A percentile compares a stretch with the other conserved stretches of the same genome.
These are phyloP conservation scores for Rhizophlyctis rosea DNA, from an alignment of 192 early-diverging fungal species.

Conservation along the genomic window DNA sequence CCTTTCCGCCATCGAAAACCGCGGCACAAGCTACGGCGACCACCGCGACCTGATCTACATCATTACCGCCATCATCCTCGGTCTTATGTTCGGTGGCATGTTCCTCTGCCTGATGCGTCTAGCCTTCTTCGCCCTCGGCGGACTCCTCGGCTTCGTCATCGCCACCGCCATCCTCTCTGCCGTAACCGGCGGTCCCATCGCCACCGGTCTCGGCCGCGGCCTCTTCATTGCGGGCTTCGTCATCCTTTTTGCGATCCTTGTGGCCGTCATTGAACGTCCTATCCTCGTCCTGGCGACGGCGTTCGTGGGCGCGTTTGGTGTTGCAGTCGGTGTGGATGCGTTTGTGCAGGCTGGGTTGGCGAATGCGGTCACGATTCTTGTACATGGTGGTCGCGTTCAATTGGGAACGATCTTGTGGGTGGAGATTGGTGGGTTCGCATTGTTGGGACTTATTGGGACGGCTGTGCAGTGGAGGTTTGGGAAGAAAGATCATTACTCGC, in stretches of 20 bases:
- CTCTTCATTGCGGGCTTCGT: conserved; percentile 66
- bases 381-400: no score
- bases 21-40: conserved; percentile 36
- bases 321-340: conserved; percentile 78
- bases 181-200: conserved; percentile 59
- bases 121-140: conserved; percentile 74
- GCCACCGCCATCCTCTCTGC: conserved; percentile 71
- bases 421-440: no score
- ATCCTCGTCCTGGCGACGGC: conserved; percentile 70
- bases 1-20: conserved; percentile 44
- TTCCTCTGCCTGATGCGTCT: conserved; percentile 67
- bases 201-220: conserved; percentile 58
- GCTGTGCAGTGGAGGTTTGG: no score
- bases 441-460: no score
- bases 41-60: conserved; percentile 50
- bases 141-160: conserved; percentile 70
- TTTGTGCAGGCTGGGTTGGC: conserved; percentile 75
- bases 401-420: no score
- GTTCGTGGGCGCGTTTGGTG: conserved; percentile 74
- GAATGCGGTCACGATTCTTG: no score
- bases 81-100: conserved; percentile 63
- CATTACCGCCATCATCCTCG: conserved; percentile 55
- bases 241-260: conserved; percentile 60
- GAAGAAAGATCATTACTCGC: no score
- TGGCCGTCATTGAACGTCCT: conserved; percentile 59